Evolutionary conservation across 2,329 filamentous ascomycete genomes (phyloP).

Genomic region (Davidsoniella eucalypti): DNA sequence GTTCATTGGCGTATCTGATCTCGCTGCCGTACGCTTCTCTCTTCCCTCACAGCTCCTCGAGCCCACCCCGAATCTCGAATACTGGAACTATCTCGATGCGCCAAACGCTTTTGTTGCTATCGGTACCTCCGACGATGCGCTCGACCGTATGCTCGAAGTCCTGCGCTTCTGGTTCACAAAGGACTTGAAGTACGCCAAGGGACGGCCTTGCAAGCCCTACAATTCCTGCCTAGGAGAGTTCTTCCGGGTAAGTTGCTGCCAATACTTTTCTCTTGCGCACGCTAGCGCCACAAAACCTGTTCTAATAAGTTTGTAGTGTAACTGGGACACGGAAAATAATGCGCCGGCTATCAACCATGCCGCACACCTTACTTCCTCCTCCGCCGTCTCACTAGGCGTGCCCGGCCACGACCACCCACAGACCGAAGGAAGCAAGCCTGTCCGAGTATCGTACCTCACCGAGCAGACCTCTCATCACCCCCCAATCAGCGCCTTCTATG

Average conservation of each 20-base stretch:
- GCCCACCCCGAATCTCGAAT: slow-evolving; percentile 92
- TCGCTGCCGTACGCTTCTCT: slow-evolving; percentile 89
- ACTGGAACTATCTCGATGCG: slow-evolving; percentile 96
- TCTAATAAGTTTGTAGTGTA: slow-evolving; percentile 43
- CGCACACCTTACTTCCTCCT: slow-evolving; percentile 27
- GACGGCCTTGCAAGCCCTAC: slow-evolving; percentile 96
- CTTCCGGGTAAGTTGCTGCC: slow-evolving; percentile 53
- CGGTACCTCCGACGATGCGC: slow-evolving; percentile 76
- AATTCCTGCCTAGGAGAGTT: slow-evolving; percentile 96
- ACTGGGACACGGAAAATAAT: slow-evolving; percentile 81
- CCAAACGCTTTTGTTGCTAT: slow-evolving; percentile 74
- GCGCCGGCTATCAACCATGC: slow-evolving; percentile 46
- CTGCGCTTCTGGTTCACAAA: slow-evolving; percentile 98
- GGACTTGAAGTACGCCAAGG: slow-evolving; percentile 96
- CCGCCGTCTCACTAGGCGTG: slow-evolving; percentile 34
- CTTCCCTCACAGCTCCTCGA: slow-evolving; percentile 90
- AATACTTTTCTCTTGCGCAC: neutral
- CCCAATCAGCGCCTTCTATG: slow-evolving; percentile 87
- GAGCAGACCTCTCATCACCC: slow-evolving; percentile 98
- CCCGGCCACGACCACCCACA: slow-evolving; percentile 28
- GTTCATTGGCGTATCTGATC: slow-evolving; percentile 91
- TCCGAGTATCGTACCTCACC: slow-evolving; percentile 84
- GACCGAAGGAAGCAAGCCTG: slow-evolving; percentile 29
- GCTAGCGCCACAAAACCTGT: neutral
- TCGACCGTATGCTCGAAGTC: slow-evolving; percentile 90